Evolutionary conservation across 2,329 filamentous ascomycete genomes (phyloP).

Genomic region (Fusarium poae): DNA sequence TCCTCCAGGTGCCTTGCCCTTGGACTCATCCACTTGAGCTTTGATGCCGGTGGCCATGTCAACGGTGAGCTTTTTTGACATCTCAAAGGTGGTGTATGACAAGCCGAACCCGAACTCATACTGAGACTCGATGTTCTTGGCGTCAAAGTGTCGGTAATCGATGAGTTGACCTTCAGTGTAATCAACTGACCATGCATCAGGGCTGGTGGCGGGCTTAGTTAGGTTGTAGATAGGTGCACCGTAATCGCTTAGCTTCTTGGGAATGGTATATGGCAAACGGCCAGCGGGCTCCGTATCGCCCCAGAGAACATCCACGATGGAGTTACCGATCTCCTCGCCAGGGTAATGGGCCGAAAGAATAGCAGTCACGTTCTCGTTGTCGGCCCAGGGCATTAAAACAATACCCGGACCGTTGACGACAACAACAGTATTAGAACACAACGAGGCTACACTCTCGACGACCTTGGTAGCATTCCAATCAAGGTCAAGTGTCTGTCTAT

Average conservation of each 20-base stretch:
- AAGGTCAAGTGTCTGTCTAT: constrained; percentile 59
- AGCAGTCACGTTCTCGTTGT: constrained; percentile 75
- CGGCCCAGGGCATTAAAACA: constrained; percentile 65
- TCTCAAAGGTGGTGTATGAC: constrained; percentile 73
- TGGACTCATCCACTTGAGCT: constrained; percentile 4
- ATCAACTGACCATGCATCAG: constrained; percentile 57
- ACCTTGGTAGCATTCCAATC: constrained; percentile 71
- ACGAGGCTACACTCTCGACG: constrained; percentile 70
- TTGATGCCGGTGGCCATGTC: constrained; percentile 20
- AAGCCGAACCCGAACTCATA: constrained; percentile 78
- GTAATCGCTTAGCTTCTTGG: constrained; percentile 63
- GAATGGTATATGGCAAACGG: constrained; percentile 77
- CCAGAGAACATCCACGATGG: constrained; percentile 75
- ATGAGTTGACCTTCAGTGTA: constrained; percentile 75
- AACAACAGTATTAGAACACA: constrained; percentile 3
- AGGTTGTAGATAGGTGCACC: constrained; percentile 54
- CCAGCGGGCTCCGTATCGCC: constrained; percentile 76
- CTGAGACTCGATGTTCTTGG: constrained; percentile 66
- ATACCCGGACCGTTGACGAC: background rate
- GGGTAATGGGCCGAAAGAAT: constrained; percentile 77
- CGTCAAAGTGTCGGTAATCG: constrained; percentile 75
- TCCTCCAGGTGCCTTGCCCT: constrained; percentile 61
- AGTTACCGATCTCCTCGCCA: constrained; percentile 77
- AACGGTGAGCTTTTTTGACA: constrained; percentile 52
- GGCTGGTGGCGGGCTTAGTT: constrained; percentile 50